Evolutionary conservation across 495 filamentous ascomycete genomes (phyloP).

Genomic region (Penicillium odoratum): DNA sequence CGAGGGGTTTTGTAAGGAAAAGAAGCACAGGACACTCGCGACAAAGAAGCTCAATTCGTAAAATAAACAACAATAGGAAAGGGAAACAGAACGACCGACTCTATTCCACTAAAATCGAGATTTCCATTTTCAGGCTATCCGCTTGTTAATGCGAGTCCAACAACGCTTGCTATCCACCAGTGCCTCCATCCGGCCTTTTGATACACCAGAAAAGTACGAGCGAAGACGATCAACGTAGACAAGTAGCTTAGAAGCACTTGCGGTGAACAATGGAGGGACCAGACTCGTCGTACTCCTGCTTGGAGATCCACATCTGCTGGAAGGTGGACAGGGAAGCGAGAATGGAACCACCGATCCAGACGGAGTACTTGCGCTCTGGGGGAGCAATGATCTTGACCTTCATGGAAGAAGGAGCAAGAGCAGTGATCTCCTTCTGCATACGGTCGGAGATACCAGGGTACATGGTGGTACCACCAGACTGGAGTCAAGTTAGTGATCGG

Average conservation of each 20-base stretch:
- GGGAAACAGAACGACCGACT: conserved; percentile 35
- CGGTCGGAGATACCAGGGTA: conserved; percentile 99
- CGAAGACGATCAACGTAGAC: conserved; percentile 41
- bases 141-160: conserved; percentile 50
- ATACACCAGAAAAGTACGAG: conserved; percentile 53
- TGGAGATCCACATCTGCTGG: conserved; percentile 99
- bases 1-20: conserved; percentile 9
- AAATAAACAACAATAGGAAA: conserved; percentile 10
- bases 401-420: conserved; percentile 95
- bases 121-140: conserved; percentile 51
- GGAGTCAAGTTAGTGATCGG: conserved; percentile 15
- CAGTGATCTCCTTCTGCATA: conserved; percentile 99
- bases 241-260: conserved; percentile 95
- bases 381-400: conserved; percentile 80
- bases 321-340: conserved; percentile 98
- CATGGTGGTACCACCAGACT: conserved; percentile 99
- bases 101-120: conserved; percentile 51
- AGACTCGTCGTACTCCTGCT: conserved; percentile 99
- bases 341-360: conserved; percentile 99
- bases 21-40: conserved; percentile 7
- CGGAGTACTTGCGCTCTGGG: conserved; percentile 80
- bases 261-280: conserved; percentile 99
- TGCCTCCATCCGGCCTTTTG: conserved; percentile 49
- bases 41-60: conserved; percentile 7
- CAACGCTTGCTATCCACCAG: conserved; percentile 44